Percentiles rank a stretch among this genome's conserved stretches.
These are phyloP conservation scores for Tetrapyrgos nigripes DNA, from an alignment of 1,284 basidiomycete genomes.

Conservation along the genomic window DNA sequence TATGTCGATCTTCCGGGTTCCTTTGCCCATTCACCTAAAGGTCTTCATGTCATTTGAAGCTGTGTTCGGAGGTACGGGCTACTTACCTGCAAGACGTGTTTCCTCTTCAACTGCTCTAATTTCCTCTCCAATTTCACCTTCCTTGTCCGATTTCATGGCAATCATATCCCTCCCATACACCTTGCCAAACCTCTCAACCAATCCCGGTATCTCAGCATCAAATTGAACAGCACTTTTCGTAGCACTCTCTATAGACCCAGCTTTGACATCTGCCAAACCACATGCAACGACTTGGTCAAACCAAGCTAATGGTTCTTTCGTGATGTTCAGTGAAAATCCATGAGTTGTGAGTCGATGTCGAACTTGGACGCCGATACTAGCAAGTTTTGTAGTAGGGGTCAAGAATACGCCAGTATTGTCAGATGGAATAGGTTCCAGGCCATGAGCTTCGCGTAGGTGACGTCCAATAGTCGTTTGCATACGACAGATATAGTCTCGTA, in stretches of 20 bases:
- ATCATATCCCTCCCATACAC: slow-evolving; percentile 63
- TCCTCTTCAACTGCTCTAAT: slow-evolving; percentile 54
- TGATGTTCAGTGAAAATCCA: slow-evolving; percentile 95
- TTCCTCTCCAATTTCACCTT: slow-evolving; percentile 57
- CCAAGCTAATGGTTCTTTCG: slow-evolving; percentile 80
- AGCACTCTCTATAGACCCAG: slow-evolving; percentile 66
- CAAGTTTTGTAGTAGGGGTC: slow-evolving; percentile 77
- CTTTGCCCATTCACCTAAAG: slow-evolving; percentile 1
- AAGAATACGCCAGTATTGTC: slow-evolving; percentile 84
- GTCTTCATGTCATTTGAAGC: too few species aligned
- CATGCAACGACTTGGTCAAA: slow-evolving; percentile 93
- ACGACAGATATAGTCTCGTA: slow-evolving; percentile 77
- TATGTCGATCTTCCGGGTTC: slow-evolving; percentile 2
- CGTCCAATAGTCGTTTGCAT: slow-evolving; percentile 68
- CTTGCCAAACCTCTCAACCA: slow-evolving; percentile 60
- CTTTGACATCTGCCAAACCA: slow-evolving; percentile 86
- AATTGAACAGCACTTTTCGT: slow-evolving; percentile 44
- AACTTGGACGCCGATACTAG: slow-evolving; percentile 96
- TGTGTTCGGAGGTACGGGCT: too few species aligned
- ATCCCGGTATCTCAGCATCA: slow-evolving; percentile 55
- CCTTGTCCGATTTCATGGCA: slow-evolving; percentile 49
- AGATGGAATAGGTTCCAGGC: slow-evolving; percentile 56
- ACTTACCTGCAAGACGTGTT: slow-evolving; percentile 24
- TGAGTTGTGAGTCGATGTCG: slow-evolving; percentile 94
- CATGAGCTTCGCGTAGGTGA: slow-evolving; percentile 65